These are phyloP conservation scores for Sclerotinia borealis DNA, from an alignment of 2,329 filamentous ascomycete genomes.

Conservation along the genomic window DNA sequence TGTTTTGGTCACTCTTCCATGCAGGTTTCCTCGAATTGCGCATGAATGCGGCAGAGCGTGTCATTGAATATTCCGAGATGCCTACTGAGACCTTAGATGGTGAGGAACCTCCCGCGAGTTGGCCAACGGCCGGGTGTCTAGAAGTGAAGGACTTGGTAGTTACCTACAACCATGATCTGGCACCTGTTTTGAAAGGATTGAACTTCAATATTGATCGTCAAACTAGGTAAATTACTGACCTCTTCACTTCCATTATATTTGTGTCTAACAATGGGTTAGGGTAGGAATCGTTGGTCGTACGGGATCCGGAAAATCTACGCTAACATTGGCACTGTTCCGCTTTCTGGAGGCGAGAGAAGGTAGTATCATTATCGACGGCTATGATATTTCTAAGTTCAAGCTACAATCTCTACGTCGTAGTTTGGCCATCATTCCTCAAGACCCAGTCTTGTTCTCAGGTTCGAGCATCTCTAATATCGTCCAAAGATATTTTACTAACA, in stretches of 20 bases:
- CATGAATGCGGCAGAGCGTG: conserved; percentile 70
- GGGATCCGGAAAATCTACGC: conserved; percentile 28
- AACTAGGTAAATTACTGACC: not conserved
- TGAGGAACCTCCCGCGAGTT: conserved; percentile 55
- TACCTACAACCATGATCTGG: conserved; percentile 62
- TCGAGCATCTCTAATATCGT: not conserved
- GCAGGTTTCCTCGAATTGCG: conserved; percentile 66
- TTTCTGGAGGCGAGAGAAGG: conserved; percentile 36
- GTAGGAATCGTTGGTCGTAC: conserved; percentile 29
- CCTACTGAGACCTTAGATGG: conserved; percentile 62
- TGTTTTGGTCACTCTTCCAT: conserved; percentile 57
- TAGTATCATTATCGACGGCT: conserved; percentile 28
- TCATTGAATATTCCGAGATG: conserved; percentile 66
- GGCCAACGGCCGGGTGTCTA: conserved; percentile 67
- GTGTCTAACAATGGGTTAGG: not conserved
- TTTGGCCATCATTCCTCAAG: conserved; percentile 32
- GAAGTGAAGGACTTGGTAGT: conserved; percentile 66
- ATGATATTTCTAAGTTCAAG: conserved; percentile 30
- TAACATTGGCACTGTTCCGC: conserved; percentile 23
- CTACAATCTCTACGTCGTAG: conserved; percentile 28
- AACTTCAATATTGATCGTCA: conserved; percentile 49
- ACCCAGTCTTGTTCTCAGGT: conserved; percentile 81
- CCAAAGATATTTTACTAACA: conserved; percentile 55
- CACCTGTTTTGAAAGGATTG: conserved; percentile 61
- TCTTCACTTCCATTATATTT: not conserved